Base-by-base conservation (phyloP, 768 basidiomycete species). In the Holtermannia corniformis region DNA sequence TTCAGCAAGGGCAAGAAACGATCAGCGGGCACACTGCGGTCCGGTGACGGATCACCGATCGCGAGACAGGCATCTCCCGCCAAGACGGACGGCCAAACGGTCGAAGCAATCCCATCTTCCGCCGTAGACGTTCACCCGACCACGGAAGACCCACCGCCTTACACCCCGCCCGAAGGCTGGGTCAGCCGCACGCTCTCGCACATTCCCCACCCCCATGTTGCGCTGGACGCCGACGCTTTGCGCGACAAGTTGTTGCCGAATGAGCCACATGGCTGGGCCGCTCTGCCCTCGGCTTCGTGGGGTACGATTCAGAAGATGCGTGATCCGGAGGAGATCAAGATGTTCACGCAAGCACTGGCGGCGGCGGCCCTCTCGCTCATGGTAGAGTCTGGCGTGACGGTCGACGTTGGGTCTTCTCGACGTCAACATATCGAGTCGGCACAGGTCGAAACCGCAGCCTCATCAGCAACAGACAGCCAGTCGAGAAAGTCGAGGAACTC, bases 221-320 rank as follows among this genome's bases (percentile, higher is more conserved):
- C 57, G 7, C 59, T 63, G 37, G 58, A 62, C 23, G 59, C 58
- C 5, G 59, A 64, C 1, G 61, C 54, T 57, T 61, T 59, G 21
- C 55, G 62, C 47, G 46, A 44, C n/a, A 49, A 46, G 21, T 41
- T 24, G 44, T 47, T 26, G 16, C 37, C 7, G 20, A 14, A 13
- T 21, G 16, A 41, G 14, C 40, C 54, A 1, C 52, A 60, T 12
- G 62, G 58, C 40, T 65, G 63, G 62, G 56, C 63, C 1, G 55
- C 60, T 2, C 50, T 68, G 41, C 63, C 66, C 12, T 49, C 60
- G 0, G 61, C 64, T n/a, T 65, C 66, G 3, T 68, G 66, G 66
- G 66, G 63, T 45, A 62, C 56, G 10, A 22, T 67, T n/a, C 49
- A 57, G 23, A 58, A 56, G 43, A 57, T 67, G 61, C 52, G 63